These are phyloP conservation scores for Aspergillus novofumigatus DNA, from an alignment of 2,329 filamentous ascomycete genomes.

Conservation along the genomic window DNA sequence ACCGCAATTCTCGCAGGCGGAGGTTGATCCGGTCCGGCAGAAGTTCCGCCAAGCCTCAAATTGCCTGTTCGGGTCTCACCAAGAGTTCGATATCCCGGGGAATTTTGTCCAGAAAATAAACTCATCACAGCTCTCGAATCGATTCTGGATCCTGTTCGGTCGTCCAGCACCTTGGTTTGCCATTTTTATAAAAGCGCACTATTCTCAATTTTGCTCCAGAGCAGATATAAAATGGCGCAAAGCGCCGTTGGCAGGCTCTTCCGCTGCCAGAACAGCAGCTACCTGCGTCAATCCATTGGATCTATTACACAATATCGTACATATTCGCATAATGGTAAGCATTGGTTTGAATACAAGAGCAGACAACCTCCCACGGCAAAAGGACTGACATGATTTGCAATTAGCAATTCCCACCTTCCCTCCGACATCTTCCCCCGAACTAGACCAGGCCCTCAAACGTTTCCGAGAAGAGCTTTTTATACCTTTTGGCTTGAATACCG, in stretches of 20 bases:
- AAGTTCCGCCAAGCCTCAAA: slow-evolving; percentile 35
- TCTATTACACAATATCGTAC: slow-evolving; percentile 29
- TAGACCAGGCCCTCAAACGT: slow-evolving; percentile 37
- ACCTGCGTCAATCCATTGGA: slow-evolving; percentile 29
- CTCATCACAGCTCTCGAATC: slow-evolving; percentile 6
- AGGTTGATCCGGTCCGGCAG: slow-evolving; percentile 32
- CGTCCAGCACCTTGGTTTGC: too few species aligned
- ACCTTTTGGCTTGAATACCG: slow-evolving; percentile 34
- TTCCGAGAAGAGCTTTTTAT: slow-evolving; percentile 45
- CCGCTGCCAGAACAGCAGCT: slow-evolving; percentile 30
- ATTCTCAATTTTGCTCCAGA: background rate
- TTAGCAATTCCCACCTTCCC: slow-evolving; percentile 38
- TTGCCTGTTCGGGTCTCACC: slow-evolving; percentile 21
- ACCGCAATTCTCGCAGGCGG: slow-evolving; percentile 17
- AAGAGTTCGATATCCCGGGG: slow-evolving; percentile 17
- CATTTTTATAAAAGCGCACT: background rate
- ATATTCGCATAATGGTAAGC: slow-evolving; percentile 30
- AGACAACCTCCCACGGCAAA: background rate
- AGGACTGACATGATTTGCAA: background rate
- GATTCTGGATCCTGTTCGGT: background rate
- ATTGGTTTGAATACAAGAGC: background rate
- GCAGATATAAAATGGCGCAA: slow-evolving; percentile 34
- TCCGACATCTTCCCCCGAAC: slow-evolving; percentile 36
- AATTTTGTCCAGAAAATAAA: slow-evolving; percentile 22
- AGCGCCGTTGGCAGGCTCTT: slow-evolving; percentile 35